A percentile compares a stretch with the other conserved stretches of the same genome.
These are phyloP conservation scores for Zalaria obscura DNA, from an alignment of 2,329 filamentous ascomycete species.

Conservation along the genomic window DNA sequence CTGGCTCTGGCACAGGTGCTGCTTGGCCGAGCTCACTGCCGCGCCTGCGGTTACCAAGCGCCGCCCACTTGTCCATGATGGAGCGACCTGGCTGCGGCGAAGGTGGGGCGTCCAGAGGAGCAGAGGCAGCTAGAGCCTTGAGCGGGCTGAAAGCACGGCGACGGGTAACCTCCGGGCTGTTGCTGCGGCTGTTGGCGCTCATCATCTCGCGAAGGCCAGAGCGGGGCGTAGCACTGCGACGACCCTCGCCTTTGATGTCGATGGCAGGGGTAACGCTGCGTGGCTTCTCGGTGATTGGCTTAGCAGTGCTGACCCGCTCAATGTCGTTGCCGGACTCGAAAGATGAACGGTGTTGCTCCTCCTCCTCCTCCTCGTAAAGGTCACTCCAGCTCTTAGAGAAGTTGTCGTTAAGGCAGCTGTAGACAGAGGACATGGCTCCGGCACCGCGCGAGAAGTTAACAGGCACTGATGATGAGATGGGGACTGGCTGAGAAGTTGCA, in stretches of 20 bases:
- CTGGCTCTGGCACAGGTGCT: slow-evolving; percentile 17
- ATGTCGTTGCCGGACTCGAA: slow-evolving; percentile 23
- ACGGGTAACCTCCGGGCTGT: slow-evolving; percentile 5
- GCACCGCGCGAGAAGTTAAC: slow-evolving; percentile 40
- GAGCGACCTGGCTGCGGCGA: slow-evolving; percentile 43
- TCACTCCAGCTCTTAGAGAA: slow-evolving; percentile 99
- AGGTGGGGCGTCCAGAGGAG: slow-evolving; percentile 19
- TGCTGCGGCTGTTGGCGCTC: slow-evolving; percentile 32
- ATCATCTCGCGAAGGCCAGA: slow-evolving; percentile 40
- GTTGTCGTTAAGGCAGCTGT: slow-evolving; percentile 60
- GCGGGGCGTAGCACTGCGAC: slow-evolving; percentile 35
- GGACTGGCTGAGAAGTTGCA: slow-evolving; percentile 49
- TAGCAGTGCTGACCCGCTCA: slow-evolving; percentile 23
- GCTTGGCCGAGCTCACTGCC: slow-evolving; percentile 35
- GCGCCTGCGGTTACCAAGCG: slow-evolving; percentile 70
- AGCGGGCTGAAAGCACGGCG: slow-evolving; percentile 8
- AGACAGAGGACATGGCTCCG: slow-evolving; percentile 62
- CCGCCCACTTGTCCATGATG: slow-evolving; percentile 73
- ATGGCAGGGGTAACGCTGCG: slow-evolving; percentile 8
- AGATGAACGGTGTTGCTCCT: slow-evolving; percentile 42
- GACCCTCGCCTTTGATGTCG: slow-evolving; percentile 30
- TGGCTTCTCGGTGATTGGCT: slow-evolving; percentile 44
- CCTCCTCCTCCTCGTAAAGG: slow-evolving; percentile 88
- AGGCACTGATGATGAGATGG: slow-evolving; percentile 59
- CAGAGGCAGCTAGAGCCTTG: slow-evolving; percentile 14